Conservation (phyloP, 176 grass and related monocot genomes). For the Aegilops speltoides region DNA sequence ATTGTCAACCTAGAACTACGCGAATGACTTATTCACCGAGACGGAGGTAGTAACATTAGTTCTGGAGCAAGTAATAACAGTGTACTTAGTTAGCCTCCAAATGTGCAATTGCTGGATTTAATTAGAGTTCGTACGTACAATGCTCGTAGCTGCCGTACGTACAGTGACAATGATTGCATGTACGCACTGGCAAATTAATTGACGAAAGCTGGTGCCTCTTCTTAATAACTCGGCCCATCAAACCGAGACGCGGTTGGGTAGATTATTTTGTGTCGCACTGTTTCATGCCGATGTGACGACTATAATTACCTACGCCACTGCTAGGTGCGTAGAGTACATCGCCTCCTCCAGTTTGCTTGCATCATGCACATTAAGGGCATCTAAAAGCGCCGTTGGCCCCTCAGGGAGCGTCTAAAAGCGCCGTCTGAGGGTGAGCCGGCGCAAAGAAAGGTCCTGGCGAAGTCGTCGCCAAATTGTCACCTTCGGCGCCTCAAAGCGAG, state of each 20-base stretch:
- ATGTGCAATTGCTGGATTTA: not conserved
- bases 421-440: too few species aligned
- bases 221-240: not conserved
- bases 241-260: not conserved
- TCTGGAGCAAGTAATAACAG: too few species aligned
- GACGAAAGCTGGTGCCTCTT: not conserved
- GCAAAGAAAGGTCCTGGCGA: too few species aligned
- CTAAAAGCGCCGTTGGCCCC: too few species aligned
- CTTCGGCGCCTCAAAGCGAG: too few species aligned
- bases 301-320: not conserved
- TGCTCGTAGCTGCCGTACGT: not conserved
- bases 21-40: too few species aligned
- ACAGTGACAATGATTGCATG: not conserved
- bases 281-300: not conserved
- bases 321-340: not conserved
- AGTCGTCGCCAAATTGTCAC: too few species aligned
- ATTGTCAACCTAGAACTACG: too few species aligned
- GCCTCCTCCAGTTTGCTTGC: not conserved
- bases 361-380: too few species aligned
- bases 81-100: too few species aligned
- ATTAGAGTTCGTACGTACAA: not conserved
- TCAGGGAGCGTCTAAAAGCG: too few species aligned
- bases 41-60: too few species aligned
- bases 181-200: not conserved
- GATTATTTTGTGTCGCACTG: not conserved